These are phyloP conservation scores for Graphium sp. DNA, from an alignment of 2,329 filamentous ascomycete genomes.

Conservation along the genomic window DNA sequence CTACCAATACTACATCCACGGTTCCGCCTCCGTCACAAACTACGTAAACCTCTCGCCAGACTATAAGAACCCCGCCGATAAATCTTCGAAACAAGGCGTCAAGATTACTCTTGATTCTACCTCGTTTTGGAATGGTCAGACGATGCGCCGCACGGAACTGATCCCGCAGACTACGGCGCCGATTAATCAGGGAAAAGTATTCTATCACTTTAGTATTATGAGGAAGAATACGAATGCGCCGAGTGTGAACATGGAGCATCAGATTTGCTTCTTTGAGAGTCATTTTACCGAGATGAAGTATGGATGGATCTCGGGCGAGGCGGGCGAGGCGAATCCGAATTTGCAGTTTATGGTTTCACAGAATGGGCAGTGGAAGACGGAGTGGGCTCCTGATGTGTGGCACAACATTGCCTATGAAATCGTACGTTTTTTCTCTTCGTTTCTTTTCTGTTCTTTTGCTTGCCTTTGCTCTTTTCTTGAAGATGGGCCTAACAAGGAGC, in stretches of 20 bases:
- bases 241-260: slow-evolving; percentile 46
- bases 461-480: not conserved
- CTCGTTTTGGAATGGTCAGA: slow-evolving; percentile 56
- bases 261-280: slow-evolving; percentile 45
- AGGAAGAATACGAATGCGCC: slow-evolving; percentile 41
- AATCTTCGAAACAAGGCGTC: slow-evolving; percentile 42
- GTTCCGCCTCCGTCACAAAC: slow-evolving; percentile 30
- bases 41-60: slow-evolving; percentile 44
- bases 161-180: slow-evolving; percentile 53
- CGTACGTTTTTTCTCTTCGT: slow-evolving; percentile 2
- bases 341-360: slow-evolving; percentile 50
- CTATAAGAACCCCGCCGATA: slow-evolving; percentile 51
- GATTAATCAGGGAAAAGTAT: slow-evolving; percentile 50
- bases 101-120: slow-evolving; percentile 49
- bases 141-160: slow-evolving; percentile 56
- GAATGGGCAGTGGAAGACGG: slow-evolving; percentile 42
- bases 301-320: slow-evolving; percentile 36
- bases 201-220: slow-evolving; percentile 58
- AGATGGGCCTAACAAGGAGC: not conserved
- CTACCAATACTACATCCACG: slow-evolving; percentile 67
- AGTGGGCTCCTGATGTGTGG: slow-evolving; percentile 48
- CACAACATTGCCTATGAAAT: slow-evolving; percentile 64
- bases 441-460: not conserved
- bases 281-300: slow-evolving; percentile 64
- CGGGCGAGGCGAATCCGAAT: slow-evolving; percentile 26